Percentiles rank a stretch among this genome's conserved stretches.
Evolutionary conservation across 2,329 filamentous ascomycete species (phyloP).

Genomic region (Aspergillus intermedius): DNA sequence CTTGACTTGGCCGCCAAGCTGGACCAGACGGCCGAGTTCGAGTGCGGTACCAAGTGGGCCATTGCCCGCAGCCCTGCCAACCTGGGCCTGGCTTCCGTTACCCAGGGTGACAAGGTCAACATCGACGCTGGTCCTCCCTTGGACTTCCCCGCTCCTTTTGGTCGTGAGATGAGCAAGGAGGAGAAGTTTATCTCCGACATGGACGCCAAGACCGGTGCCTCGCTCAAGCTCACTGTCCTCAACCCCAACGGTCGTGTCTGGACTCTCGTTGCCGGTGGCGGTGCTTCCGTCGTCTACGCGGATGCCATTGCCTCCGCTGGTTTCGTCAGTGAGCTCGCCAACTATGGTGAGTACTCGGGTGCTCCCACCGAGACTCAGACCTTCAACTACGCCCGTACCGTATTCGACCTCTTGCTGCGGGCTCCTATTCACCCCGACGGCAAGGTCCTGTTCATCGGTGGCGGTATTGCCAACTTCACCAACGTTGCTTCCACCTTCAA

Average conservation of each 20-base stretch:
- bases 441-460: slow-evolving; percentile 99
- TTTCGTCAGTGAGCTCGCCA: slow-evolving; percentile 92
- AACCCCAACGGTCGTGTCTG: slow-evolving; percentile 89
- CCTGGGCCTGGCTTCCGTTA: slow-evolving; percentile 69
- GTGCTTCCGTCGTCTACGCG: slow-evolving; percentile 97
- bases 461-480: slow-evolving; percentile 99
- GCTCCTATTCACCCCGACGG: slow-evolving; percentile 77
- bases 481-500: slow-evolving; percentile 99
- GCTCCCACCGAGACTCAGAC: slow-evolving; percentile 98
- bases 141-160: slow-evolving; percentile 98
- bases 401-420: slow-evolving; percentile 95
- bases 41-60: slow-evolving; percentile 98
- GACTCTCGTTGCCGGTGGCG: slow-evolving; percentile 97
- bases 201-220: slow-evolving; percentile 98
- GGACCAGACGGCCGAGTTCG: slow-evolving; percentile 98
- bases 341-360: slow-evolving; percentile 99
- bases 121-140: slow-evolving; percentile 96
- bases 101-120: slow-evolving; percentile 67
- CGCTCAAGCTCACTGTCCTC: slow-evolving; percentile 93
- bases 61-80: slow-evolving; percentile 85
- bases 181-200: slow-evolving; percentile 98
- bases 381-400: slow-evolving; percentile 96
- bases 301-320: slow-evolving; percentile 96
- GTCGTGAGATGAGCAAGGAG: slow-evolving; percentile 96
- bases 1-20: slow-evolving; percentile 97